Conservation (phyloP, 768 basidiomycete genomes). For the Russula dissimulans region DNA sequence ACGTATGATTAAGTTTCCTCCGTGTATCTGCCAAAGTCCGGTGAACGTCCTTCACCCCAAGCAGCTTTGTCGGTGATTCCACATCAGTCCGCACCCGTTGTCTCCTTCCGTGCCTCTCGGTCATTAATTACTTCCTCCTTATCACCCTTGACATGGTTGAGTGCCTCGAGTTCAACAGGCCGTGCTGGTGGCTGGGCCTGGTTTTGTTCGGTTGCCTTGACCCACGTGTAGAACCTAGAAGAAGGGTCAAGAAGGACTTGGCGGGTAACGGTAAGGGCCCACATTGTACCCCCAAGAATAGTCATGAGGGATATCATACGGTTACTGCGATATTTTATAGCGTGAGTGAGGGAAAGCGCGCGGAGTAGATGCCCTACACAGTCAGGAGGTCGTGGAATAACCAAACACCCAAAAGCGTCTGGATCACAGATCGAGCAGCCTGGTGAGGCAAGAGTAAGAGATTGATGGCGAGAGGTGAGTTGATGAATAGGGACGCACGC, state of each 20-base stretch:
- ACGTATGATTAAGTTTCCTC: no score
- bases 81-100: neutral
- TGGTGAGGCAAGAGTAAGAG: constrained; percentile 20
- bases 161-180: constrained; percentile 34
- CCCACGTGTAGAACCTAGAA: constrained; percentile 51
- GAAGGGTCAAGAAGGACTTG: neutral
- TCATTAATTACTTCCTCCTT: constrained; percentile 22
- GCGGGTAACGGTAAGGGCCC: constrained; percentile 18
- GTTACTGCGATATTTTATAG: constrained; percentile 5
- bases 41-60: neutral
- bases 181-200: constrained; percentile 23
- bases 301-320: constrained; percentile 33
- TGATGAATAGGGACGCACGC: constrained; percentile 36
- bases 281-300: constrained; percentile 65
- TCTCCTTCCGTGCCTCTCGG: constrained; percentile 26
- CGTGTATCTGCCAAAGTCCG: neutral
- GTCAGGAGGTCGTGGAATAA: constrained; percentile 69
- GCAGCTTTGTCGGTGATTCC: neutral
- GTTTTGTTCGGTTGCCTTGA: constrained; percentile 31
- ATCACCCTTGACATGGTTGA: constrained; percentile 19
- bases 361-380: constrained; percentile 37
- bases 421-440: constrained; percentile 77
- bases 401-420: constrained; percentile 72
- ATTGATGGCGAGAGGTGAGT: neutral
- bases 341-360: neutral